Percentiles rank a stretch among this genome's conserved stretches.
Evolutionary conservation across 805 yeast genomes (phyloP).

Genomic region (Hanseniaspora taiwanica): DNA sequence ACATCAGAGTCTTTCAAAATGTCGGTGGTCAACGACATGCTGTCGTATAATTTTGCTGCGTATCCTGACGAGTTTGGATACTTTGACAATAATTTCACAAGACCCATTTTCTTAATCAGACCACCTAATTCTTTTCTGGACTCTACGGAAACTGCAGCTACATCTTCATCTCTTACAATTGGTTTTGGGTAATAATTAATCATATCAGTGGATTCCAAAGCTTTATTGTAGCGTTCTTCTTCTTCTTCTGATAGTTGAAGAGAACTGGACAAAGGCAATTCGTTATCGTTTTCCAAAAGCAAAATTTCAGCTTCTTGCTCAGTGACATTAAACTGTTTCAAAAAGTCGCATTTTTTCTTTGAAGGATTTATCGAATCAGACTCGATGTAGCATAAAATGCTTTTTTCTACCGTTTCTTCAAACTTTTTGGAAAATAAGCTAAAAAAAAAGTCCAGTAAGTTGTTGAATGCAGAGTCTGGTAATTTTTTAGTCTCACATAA

Average conservation of each 20-base stretch:
- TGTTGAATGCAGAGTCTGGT: slow-evolving; percentile 31
- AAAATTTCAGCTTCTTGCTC: slow-evolving; percentile 19
- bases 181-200: not conserved
- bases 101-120: not conserved
- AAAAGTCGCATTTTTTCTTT: slow-evolving; percentile 12
- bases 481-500: slow-evolving; percentile 16
- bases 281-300: slow-evolving; percentile 23
- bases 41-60: not conserved
- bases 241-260: not conserved
- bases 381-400: slow-evolving; percentile 16
- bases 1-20: slow-evolving; percentile 5
- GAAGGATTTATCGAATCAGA: slow-evolving; percentile 21
- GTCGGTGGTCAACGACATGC: not conserved
- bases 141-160: not conserved
- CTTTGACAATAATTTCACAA: not conserved
- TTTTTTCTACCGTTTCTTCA: slow-evolving; percentile 23
- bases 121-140: not conserved
- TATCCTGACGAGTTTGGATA: not conserved
- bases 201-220: not conserved
- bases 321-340: slow-evolving; percentile 18
- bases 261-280: slow-evolving; percentile 7
- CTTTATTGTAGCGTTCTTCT: not conserved
- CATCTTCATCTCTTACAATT: not conserved
- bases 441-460: slow-evolving; percentile 31
- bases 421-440: slow-evolving; percentile 28